Base-by-base conservation (phyloP, 2,329 filamentous ascomycete species). In the Beauveria caledonica region DNA sequence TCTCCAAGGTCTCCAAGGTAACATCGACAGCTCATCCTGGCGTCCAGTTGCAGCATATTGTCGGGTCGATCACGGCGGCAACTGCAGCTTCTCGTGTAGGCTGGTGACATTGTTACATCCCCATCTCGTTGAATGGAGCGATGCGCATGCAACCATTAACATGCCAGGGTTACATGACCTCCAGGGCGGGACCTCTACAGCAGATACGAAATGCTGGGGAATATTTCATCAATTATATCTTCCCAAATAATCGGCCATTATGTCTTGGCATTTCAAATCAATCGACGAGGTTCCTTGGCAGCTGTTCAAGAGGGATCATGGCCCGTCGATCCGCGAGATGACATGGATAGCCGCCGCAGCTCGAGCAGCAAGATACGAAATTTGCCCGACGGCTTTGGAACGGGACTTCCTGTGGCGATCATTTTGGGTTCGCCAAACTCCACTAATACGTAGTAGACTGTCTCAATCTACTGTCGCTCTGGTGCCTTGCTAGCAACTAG, bases 1-100 rank as follows among this genome's bases (percentile, higher is more conserved):
- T 46, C 57, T 59, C 57, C 57, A 59, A 59, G 48, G 19, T 46
- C 57, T 59, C 57, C 57, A 59, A 59, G 48, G 57, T 59, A 59
- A 25, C 57, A 53, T 59, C 27, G 27, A 59, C 15, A 15, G 39
- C 39, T n/a, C 23, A n/a, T 19, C 7, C 36, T 44, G 4, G 11
- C 17, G 40, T 23, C 56, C 56, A n/a, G 1, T 45, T 44, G 9
- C n/a, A 19, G 48, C 15, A 29, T 29, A 45, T 33, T 5, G 23
- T 21, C 17, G 29, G 29, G 39, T 44, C 25, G 48, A 59, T 59
- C 23, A 36, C n/a, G 5, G 48, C n/a, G 13, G 40, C 27, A 11
- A 9, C 19, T 45, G 15, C 39, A 19, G 46, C 27, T 48, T 52
- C 36, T 33, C n/a, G 27, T 17, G 3, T 15, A 45, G 48, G 39